phyloP scores from a whole-genome alignment of 495 filamentous ascomycete genomes.

The Neurospora terricola region DNA sequence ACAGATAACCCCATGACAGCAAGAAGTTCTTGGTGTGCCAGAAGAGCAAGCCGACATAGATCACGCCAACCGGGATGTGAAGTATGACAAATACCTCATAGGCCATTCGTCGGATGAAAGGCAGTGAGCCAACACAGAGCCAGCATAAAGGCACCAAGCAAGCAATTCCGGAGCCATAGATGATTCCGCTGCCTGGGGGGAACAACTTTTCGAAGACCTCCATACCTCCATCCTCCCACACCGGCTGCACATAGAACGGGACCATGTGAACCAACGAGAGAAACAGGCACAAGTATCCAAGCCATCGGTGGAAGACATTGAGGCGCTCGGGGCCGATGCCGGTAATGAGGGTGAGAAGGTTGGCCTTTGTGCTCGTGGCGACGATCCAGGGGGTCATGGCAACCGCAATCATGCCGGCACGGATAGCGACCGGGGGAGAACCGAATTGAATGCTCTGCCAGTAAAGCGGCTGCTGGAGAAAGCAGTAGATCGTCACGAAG shows the following conservation, averaged over 20 bases:
- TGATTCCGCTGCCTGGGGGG: conserved; percentile 47
- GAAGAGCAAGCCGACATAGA: conserved; percentile 78
- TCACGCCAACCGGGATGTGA: conserved; percentile 71
- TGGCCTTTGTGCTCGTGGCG: conserved; percentile 82
- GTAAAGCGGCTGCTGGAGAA: conserved; percentile 75
- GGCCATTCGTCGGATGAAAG: conserved; percentile 46
- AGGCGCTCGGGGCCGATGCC: conserved; percentile 88
- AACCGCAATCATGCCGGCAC: conserved; percentile 86
- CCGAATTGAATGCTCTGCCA: conserved; percentile 74
- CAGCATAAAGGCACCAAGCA: conserved; percentile 70
- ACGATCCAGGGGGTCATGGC: conserved; percentile 93
- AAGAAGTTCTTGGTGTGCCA: conserved; percentile 95
- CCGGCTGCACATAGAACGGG: conserved; percentile 81
- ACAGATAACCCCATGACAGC: conserved; percentile 85
- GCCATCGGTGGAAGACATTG: conserved; percentile 90
- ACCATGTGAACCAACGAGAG: conserved; percentile 73
- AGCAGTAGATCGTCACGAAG: conserved; percentile 72
- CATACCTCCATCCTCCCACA: conserved; percentile 68
- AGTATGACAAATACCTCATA: conserved; percentile 80
- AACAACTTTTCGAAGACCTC: conserved; percentile 57
- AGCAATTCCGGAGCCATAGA: conserved; percentile 86
- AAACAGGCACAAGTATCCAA: conserved; percentile 77
- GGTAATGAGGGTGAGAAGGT: conserved; percentile 73
- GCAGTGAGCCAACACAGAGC: conserved; percentile 75
- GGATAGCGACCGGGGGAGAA: conserved; percentile 81